Evolutionary conservation across 768 basidiomycete genomes (phyloP), one percentile per base, ranked within the genome.

Genomic region (Leccinum incarnatum): DNA sequence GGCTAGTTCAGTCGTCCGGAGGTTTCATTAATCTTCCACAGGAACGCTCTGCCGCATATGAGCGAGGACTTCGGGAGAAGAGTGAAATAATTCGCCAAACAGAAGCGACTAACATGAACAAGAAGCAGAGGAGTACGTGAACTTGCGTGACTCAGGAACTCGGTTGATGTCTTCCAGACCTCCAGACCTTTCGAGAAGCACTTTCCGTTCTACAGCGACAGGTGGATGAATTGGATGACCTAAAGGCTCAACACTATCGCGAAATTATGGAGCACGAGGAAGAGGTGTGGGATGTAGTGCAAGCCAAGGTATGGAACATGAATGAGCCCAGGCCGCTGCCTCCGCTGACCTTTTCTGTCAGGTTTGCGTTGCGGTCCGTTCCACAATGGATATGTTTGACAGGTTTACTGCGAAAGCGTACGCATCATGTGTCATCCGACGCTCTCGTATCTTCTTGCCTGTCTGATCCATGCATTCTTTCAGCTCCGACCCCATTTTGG

Each of bases 201-300:
- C 76, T 97, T 36, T 72, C 83, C 27, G 79, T 93, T 14, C 76
- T 96, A 45, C 95, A 96, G 65, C 79, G 85, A 42, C 93, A 96
- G 72, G 93, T 98, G 0, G 93, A 96, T 65, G 94, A 94, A 59
- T 78, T 97, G 2, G 95, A 98, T 73, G 84, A 84, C 55, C 77
- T 98, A 56, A 96, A 95, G 69, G 83, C 78, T 8, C 79, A 82
- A 7, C 93, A 98, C 75, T 95, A 98, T 67, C 83, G 88, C 62
- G 88, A 93, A 65, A 93, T 96, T 54, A 76, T 94, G 52, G 91
- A 92, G 58, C 94, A 95, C 65, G 95, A 97, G 75, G 93, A 95
- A 65, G 88, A 96, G 72, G 89, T 93, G n/a, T 98, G 95, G 95
- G 86, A 95, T 65, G 83, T 85, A 14, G 92, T 96, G 6, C 86